phyloP scores from a whole-genome alignment of 2,329 filamentous ascomycete species.

The Aschersonia sp. region DNA sequence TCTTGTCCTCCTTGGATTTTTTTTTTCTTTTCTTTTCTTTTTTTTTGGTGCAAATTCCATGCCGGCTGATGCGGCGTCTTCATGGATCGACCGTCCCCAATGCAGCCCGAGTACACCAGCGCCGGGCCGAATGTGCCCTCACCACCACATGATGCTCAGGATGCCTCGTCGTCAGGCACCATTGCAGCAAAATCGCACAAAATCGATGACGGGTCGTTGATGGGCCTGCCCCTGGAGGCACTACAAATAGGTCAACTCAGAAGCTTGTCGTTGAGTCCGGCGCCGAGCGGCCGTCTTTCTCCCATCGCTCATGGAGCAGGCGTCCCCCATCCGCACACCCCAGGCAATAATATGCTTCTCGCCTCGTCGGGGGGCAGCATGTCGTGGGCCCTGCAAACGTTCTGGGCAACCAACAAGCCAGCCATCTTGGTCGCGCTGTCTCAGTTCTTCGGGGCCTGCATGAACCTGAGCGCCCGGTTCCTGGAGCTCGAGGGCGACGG shows the following conservation, averaged over 20 bases:
- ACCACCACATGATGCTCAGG: background rate
- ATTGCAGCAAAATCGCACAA: background rate
- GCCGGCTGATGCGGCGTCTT: background rate
- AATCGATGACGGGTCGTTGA: background rate
- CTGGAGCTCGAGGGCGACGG: conserved; percentile 57
- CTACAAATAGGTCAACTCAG: background rate
- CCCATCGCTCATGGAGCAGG: conserved; percentile 3
- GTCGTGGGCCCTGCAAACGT: conserved; percentile 11
- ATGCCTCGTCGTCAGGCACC: background rate
- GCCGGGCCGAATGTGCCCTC: background rate
- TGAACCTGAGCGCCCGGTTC: conserved; percentile 71
- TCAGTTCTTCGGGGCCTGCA: conserved; percentile 69
- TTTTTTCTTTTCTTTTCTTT: background rate
- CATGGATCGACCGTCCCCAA: background rate
- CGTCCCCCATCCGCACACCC: conserved; percentile 2
- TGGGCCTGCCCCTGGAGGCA: too few species aligned
- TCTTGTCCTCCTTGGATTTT: background rate
- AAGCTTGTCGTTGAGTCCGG: conserved; percentile 9
- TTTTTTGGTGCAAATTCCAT: background rate
- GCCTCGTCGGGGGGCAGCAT: background rate
- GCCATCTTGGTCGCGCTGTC: conserved; percentile 58
- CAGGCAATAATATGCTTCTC: background rate
- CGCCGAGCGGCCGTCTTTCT: conserved; percentile 8
- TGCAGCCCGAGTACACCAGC: background rate
- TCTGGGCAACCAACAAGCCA: conserved; percentile 56